Base-by-base conservation (phyloP, 176 grass and related monocot species). In the Oryza officinalis region DNA sequence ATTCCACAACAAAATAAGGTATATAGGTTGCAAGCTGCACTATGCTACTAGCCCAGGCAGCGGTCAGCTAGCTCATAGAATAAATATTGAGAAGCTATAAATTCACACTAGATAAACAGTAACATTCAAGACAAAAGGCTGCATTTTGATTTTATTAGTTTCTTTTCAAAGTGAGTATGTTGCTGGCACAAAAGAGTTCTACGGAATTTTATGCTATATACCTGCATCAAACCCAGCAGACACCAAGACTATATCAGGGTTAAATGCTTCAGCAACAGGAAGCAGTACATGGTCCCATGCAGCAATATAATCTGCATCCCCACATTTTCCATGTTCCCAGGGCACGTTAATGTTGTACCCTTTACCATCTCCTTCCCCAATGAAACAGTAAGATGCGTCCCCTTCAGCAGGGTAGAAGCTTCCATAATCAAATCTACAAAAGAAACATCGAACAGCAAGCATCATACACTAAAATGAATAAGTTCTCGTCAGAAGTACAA, bases 151-250 rank as follows among this genome's bases (percentile, higher is more conserved):
- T 78, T 88, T 33, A 18, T 54, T 76, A 43, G 13, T 44, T 65
- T 73, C 15, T 73, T 46, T 46, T 13, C 13, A n/a, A 5, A 75
- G 5, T 7, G 20, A 3, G 30, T 57, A 59, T 60, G 46, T 13
- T 41, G 67, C 41, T 30, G 13, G 13, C 63, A 67, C 71, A 81
- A 65, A 30, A 54, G 11, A 78, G 4, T 76, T 30, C 33, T 67
- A 79, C 61, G 32, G 68, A 74, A 22, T 25, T 63, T 57, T 5
- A 31, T 79, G 18, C 38, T 50, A 64, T 13, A 77, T 75, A 94
- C 96, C 96, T 94, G 96, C 93, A 63, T 98, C 96, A 87, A 95
- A 98, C 78, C 96, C 96, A 81, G 96, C 93, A 78, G 96, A 98
- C 45, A 95, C 71, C 72, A 98, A 75, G 80, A 98, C 83, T 66